phyloP scores from a whole-genome alignment of 495 filamentous ascomycete species.

The Xylaria flabelliformis region DNA sequence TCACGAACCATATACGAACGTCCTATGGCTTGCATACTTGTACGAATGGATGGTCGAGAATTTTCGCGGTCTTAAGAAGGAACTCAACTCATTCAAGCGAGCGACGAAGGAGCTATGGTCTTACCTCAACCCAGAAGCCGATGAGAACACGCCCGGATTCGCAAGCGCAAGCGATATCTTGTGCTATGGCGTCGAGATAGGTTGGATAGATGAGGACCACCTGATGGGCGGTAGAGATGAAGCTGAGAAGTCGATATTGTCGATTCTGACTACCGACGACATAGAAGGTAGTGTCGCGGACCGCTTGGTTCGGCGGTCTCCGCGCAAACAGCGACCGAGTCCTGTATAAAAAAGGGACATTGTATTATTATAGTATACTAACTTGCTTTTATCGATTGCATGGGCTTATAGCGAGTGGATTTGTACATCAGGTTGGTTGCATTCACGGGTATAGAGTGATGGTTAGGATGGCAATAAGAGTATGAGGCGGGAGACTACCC shows the following conservation, averaged over 20 bases:
- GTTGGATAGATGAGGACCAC: slow-evolving; percentile 54
- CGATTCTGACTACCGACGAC: slow-evolving; percentile 33
- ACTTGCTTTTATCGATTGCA: not conserved
- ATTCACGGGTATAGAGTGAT: not conserved
- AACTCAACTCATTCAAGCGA: slow-evolving; percentile 43
- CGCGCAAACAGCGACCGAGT: slow-evolving; percentile 9
- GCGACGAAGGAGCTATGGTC: slow-evolving; percentile 50
- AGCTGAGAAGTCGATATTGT: slow-evolving; percentile 40
- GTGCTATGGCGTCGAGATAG: slow-evolving; percentile 50
- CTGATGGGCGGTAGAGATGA: slow-evolving; percentile 44
- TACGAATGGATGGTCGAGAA: slow-evolving; percentile 49
- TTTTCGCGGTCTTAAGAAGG: slow-evolving; percentile 44
- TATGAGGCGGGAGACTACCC: not conserved
- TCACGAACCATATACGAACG: slow-evolving; percentile 58
- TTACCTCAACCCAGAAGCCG: slow-evolving; percentile 51
- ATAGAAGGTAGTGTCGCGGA: slow-evolving; percentile 5
- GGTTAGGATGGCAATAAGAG: not conserved
- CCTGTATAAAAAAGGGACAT: not conserved
- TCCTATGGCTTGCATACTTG: slow-evolving; percentile 60
- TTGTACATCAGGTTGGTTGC: not conserved
- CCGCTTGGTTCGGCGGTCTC: slow-evolving; percentile 23
- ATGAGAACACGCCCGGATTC: slow-evolving; percentile 45
- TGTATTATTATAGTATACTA: slow-evolving; percentile 13
- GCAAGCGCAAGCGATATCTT: slow-evolving; percentile 51
- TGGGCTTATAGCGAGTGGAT: slow-evolving; percentile 15